phyloP scores from a whole-genome alignment of 2,329 filamentous ascomycete genomes.

The Fusarium sublunatum region DNA sequence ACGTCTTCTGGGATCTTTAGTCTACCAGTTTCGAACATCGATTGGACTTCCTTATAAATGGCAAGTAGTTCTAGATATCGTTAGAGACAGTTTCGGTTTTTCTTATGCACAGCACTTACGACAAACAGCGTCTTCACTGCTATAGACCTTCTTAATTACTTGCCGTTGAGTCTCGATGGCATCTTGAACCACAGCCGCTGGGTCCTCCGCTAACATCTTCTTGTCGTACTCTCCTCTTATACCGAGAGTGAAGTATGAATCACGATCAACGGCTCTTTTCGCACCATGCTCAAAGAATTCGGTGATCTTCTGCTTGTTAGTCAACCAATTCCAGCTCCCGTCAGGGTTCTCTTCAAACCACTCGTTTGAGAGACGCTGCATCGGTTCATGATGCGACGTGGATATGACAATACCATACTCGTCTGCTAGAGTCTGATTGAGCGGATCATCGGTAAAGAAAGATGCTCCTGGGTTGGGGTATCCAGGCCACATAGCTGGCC shows the following conservation, averaged over 20 bases:
- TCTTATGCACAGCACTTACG: conserved; percentile 48
- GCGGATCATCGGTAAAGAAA: conserved; percentile 71
- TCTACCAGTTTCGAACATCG: conserved; percentile 68
- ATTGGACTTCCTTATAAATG: conserved; percentile 73
- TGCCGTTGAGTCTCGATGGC: conserved; percentile 59
- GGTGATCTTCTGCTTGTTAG: conserved; percentile 25
- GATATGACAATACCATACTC: conserved; percentile 35
- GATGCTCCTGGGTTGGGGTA: conserved; percentile 61
- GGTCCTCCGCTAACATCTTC: conserved; percentile 20
- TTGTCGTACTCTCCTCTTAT: conserved; percentile 36
- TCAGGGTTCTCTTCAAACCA: conserved; percentile 25
- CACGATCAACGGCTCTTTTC: conserved; percentile 2
- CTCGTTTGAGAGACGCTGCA: conserved; percentile 35
- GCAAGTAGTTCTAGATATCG: conserved; percentile 66
- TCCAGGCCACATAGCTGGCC: conserved; percentile 73
- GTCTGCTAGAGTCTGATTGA: conserved; percentile 69
- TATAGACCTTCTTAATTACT: conserved; percentile 64
- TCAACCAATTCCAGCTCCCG: conserved; percentile 33
- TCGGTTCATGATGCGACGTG: conserved; percentile 31
- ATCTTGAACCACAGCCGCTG: conserved; percentile 22
- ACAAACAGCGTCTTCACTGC: conserved; percentile 54
- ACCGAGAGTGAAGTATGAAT: conserved; percentile 32
- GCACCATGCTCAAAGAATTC: conserved; percentile 31
- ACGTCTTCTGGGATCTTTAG: conserved; percentile 70
- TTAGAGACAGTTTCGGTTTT: not conserved